These are phyloP conservation scores for Lepidium didymum DNA, from an alignment of 345 rosid species.

Conservation along the genomic window DNA sequence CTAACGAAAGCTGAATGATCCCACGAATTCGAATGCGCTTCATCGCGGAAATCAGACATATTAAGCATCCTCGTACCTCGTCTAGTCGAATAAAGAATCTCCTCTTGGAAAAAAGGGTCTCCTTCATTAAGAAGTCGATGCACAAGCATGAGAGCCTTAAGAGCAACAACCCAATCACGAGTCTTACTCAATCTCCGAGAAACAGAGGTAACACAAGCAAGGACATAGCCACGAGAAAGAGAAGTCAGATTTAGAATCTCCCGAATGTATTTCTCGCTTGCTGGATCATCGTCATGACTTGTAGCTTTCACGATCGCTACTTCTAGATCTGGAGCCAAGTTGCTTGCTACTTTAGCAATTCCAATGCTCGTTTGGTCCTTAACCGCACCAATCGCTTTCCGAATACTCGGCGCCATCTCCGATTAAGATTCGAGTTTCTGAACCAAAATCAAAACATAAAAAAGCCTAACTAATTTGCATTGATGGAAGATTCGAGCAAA, in stretches of 20 bases:
- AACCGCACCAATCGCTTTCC: conserved; percentile 91
- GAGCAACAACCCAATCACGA: conserved; percentile 89
- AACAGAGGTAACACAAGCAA: conserved; percentile 66
- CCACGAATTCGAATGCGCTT: conserved; percentile 94
- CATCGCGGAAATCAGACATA: conserved; percentile 79
- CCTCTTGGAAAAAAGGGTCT: conserved; percentile 60
- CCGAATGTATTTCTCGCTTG: conserved; percentile 69
- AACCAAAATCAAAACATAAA: background rate
- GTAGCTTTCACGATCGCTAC: conserved; percentile 91
- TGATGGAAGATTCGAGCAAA: background rate
- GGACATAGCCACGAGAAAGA: conserved; percentile 56
- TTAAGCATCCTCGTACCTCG: conserved; percentile 71
- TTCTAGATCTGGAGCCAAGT: conserved; percentile 94
- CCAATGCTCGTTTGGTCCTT: conserved; percentile 96
- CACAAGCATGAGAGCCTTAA: conserved; percentile 63
- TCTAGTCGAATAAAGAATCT: conserved; percentile 61
- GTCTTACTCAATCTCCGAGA: conserved; percentile 76
- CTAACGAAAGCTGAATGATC: conserved; percentile 81
- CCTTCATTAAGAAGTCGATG: conserved; percentile 72
- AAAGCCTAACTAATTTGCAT: background rate
- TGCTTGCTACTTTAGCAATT: conserved; percentile 82
- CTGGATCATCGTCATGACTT: conserved; percentile 84
- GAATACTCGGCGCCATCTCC: conserved; percentile 74
- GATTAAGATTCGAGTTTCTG: background rate
- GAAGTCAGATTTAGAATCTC: conserved; percentile 59